A percentile compares a stretch with the other conserved stretches of the same genome.
These are phyloP conservation scores for Russula lepida DNA, from an alignment of 768 basidiomycete species.

Conservation along the genomic window DNA sequence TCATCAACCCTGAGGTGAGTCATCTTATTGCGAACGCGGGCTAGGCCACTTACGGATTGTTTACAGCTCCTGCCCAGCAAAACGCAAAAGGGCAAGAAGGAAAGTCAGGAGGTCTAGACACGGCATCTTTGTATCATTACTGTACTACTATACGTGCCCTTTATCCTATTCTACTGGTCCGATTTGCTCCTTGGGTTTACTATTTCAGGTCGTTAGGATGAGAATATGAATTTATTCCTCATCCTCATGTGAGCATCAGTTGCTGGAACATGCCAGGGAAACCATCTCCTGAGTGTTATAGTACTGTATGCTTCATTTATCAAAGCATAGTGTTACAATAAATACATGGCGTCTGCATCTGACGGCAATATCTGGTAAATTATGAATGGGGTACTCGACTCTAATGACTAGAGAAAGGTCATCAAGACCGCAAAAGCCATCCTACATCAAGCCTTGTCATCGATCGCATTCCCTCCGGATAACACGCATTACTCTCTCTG, in stretches of 20 bases:
- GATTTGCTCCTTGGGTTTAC: neutral
- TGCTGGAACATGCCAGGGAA: too few species aligned
- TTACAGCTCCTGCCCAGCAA: slow-evolving; percentile 38
- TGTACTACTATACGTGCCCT: slow-evolving; percentile 11
- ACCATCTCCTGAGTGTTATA: neutral
- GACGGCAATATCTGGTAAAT: too few species aligned
- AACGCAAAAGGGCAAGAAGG: slow-evolving; percentile 46
- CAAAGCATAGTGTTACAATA: neutral
- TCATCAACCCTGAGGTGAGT: slow-evolving; percentile 44
- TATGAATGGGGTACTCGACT: neutral
- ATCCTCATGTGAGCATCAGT: too few species aligned
- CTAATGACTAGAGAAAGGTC: neutral
- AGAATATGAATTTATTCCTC: neutral
- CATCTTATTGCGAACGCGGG: neutral
- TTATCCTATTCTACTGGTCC: slow-evolving; percentile 2
- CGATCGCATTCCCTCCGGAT: slow-evolving; percentile 63
- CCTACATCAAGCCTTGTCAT: slow-evolving; percentile 82
- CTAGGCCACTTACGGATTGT: neutral
- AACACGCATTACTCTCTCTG: slow-evolving; percentile 67
- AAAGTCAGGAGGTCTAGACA: slow-evolving; percentile 38
- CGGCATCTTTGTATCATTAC: slow-evolving; percentile 11
- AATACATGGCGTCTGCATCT: neutral
- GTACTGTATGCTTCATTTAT: neutral
- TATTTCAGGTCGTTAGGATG: neutral
- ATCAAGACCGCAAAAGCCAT: slow-evolving; percentile 46